Percentiles rank a stretch among this genome's conserved stretches.
These are phyloP conservation scores for Solanum dulcamara DNA, from an alignment of 257 asterid genomes.

Conservation along the genomic window DNA sequence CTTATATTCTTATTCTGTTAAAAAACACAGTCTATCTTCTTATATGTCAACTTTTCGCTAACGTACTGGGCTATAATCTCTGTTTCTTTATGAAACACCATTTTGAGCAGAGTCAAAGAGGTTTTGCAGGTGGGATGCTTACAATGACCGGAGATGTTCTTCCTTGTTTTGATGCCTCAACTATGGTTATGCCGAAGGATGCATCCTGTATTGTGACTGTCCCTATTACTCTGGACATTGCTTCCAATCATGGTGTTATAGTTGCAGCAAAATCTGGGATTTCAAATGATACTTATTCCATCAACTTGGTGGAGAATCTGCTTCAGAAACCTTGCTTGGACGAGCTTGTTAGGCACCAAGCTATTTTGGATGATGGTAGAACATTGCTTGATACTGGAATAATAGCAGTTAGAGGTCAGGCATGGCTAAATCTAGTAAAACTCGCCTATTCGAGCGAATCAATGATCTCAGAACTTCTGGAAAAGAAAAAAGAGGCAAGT, in stretches of 20 bases:
- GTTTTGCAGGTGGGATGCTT: constrained; percentile 71
- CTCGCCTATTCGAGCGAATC: constrained; percentile 68
- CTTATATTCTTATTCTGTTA: neutral
- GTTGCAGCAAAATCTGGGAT: constrained; percentile 58
- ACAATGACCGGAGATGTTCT: constrained; percentile 99
- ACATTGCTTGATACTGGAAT: constrained; percentile 93
- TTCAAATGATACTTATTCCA: constrained; percentile 21
- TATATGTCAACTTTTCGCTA: neutral
- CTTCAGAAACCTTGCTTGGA: constrained; percentile 85
- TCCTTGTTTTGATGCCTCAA: constrained; percentile 95
- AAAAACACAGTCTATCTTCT: neutral
- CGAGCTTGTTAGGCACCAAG: constrained; percentile 61
- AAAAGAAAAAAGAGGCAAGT: constrained; percentile 71
- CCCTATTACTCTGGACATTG: constrained; percentile 86
- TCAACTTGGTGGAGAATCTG: constrained; percentile 62
- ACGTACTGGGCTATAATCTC: neutral
- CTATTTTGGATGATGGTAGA: constrained; percentile 85
- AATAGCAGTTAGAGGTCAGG: constrained; percentile 87
- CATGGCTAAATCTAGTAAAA: constrained; percentile 74
- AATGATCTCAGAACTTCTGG: constrained; percentile 60
- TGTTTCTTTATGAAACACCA: constrained; percentile 7
- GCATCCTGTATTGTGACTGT: constrained; percentile 77
- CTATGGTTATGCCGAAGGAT: constrained; percentile 84
- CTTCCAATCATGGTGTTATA: constrained; percentile 92
- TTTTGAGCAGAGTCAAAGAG: neutral